Evolutionary conservation across 2,329 filamentous ascomycete genomes (phyloP), one percentile per base, ranked within the genome.

Genomic region (Xylariaceae sp.): DNA sequence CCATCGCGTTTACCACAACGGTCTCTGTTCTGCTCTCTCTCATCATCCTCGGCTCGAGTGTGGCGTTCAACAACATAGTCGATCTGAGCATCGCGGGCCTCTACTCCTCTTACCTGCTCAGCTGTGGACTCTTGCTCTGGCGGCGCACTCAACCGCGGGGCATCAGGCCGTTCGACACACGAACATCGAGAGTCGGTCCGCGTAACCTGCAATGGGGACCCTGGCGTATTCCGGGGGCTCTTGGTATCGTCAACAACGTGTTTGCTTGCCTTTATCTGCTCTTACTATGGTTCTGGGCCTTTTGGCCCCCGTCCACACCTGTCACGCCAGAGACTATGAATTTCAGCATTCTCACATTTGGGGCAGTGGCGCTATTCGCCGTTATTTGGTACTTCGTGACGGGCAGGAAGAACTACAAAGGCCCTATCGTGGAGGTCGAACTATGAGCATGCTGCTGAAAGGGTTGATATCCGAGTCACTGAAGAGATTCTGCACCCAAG

Each of bases 261-360:
- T 68, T 72, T 32, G 65, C 69, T 1, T 71, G 68, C 44, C 33
- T 57, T 9, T 77, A 74, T 45, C 63, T 71, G 50, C 38, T 69
- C 2, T 63, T 75, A 25, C 60, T 75, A 3, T 64, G 70, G 13
- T 75, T 77, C 52, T 76, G 68, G 59, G 64, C 59, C 21, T 68
- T 75, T 27, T 71, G 63, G 64, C 69, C 55, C 3, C 56, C 59
- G 0, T 45, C 42, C 3, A 53, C 47, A 0, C 50, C 52, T 1
- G 47, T 56, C 3, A 48, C 50, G n/a, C 47, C 57, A 0, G 44
- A 50, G 1, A 63, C 53, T 15, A 68, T 68, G 62, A 71, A 71
- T 47, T 70, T 60, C 37, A 61, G 55, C 12, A 49, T 65, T 7
- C 42, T 69, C 3, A 56, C 68, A 1, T 64, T 63, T 6, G 61